Conservation (phyloP, 148 eudicot species). For the Rhododendron molle region DNA sequence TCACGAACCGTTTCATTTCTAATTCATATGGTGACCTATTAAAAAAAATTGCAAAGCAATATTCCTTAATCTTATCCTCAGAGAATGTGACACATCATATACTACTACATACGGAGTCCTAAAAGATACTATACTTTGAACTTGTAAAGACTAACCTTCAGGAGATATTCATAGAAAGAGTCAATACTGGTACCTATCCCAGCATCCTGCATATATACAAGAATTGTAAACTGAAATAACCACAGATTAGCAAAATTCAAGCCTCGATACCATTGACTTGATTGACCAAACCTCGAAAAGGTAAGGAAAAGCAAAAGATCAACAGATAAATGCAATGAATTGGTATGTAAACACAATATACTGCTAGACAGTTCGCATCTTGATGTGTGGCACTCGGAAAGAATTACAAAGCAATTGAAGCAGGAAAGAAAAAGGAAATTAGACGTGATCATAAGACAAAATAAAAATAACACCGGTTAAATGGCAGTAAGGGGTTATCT, state of each 20-base stretch:
- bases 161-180: constrained; percentile 95
- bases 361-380: neutral
- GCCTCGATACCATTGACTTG: neutral
- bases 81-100: neutral
- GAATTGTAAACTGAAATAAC: neutral
- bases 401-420: neutral
- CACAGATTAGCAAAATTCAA: neutral
- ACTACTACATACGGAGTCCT: too few relatives aligned
- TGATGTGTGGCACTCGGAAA: neutral
- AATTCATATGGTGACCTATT: neutral
- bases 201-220: constrained; percentile 73
- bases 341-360: constrained; percentile 5
- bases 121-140: neutral
- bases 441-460: neutral
- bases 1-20: too few relatives aligned
- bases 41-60: neutral
- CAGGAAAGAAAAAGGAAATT: neutral
- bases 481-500: neutral
- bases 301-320: neutral
- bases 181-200: constrained; percentile 99
- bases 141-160: constrained; percentile 59
- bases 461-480: neutral
- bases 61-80: neutral
- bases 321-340: neutral
- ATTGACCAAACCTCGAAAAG: neutral